Percentiles rank a stretch among this genome's conserved stretches.
These are phyloP conservation scores for Auricularia sp. DNA, from an alignment of 768 basidiomycete species.

Conservation along the genomic window DNA sequence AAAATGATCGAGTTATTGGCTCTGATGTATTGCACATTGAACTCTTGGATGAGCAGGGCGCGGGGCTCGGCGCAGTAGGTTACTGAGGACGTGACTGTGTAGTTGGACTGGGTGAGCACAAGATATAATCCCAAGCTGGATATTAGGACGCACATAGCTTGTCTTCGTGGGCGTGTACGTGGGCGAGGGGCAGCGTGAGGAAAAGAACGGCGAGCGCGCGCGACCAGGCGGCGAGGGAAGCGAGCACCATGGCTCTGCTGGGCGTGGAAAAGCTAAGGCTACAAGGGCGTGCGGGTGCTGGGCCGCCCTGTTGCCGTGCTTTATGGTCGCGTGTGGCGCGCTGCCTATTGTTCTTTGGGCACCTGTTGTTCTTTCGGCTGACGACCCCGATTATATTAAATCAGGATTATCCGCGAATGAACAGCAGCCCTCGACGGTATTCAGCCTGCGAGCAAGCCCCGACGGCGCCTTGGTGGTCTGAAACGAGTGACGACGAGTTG, in stretches of 20 bases:
- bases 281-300: not conserved
- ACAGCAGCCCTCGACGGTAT: too few relatives aligned
- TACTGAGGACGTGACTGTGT: conserved; percentile 61
- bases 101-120: not conserved
- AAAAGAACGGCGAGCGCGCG: not conserved
- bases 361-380: too few relatives aligned
- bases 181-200: not conserved
- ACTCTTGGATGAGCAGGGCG: conserved; percentile 66
- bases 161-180: not conserved
- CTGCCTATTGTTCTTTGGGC: too few relatives aligned
- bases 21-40: conserved; percentile 63
- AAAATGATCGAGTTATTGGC: conserved; percentile 67
- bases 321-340: not conserved
- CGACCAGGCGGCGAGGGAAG: not conserved
- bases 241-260: not conserved
- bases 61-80: conserved; percentile 79
- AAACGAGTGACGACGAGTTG: too few relatives aligned
- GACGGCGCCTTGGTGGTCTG: too few relatives aligned
- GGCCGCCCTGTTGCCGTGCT: not conserved
- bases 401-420: too few relatives aligned
- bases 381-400: too few relatives aligned
- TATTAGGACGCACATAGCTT: not conserved
- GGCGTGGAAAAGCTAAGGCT: not conserved
- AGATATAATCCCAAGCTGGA: not conserved
- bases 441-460: too few relatives aligned